A percentile compares a stretch with the other conserved stretches of the same genome.
These are phyloP conservation scores for Phialophora tarda DNA, from an alignment of 2,329 filamentous ascomycete genomes.

Conservation along the genomic window DNA sequence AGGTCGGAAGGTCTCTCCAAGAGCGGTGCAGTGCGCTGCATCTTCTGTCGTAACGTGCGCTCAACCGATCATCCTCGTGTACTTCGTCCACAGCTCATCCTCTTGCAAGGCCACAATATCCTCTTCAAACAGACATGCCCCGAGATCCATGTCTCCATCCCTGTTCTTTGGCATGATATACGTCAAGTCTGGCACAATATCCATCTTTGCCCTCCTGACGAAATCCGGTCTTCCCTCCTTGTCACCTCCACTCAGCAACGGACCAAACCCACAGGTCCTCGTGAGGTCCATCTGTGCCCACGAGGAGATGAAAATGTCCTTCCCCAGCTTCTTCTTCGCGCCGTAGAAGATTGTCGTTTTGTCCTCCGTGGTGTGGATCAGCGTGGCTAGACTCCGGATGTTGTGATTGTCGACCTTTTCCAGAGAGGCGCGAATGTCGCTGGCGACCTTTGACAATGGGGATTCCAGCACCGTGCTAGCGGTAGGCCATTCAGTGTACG, in stretches of 20 bases:
- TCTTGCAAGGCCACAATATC: constrained; percentile 12
- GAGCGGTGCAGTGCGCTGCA: background rate
- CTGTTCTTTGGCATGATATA: constrained; percentile 24
- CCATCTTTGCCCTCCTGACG: constrained; percentile 12
- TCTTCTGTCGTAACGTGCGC: background rate
- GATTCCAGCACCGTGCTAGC: background rate
- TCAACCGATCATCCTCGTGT: constrained; percentile 7
- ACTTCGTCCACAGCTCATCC: constrained; percentile 17
- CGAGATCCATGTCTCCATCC: constrained; percentile 16
- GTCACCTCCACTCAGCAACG: background rate
- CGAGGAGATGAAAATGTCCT: constrained; percentile 20
- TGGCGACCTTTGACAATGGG: constrained; percentile 11
- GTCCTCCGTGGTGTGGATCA: constrained; percentile 11
- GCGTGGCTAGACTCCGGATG: constrained; percentile 19
- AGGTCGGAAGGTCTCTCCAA: background rate
- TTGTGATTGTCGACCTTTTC: constrained; percentile 16
- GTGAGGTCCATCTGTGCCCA: constrained; percentile 21
- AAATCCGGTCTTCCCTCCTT: constrained; percentile 18
- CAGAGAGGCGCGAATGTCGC: constrained; percentile 16
- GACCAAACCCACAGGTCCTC: constrained; percentile 16
- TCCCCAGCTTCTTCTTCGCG: constrained; percentile 12
- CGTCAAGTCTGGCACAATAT: constrained; percentile 14
- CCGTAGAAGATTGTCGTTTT: constrained; percentile 20
- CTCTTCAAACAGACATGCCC: constrained; percentile 12
- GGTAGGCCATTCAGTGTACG: constrained; percentile 16